Evolutionary conservation across 2,329 filamentous ascomycete genomes (phyloP).

Genomic region (Nemania diffusa): DNA sequence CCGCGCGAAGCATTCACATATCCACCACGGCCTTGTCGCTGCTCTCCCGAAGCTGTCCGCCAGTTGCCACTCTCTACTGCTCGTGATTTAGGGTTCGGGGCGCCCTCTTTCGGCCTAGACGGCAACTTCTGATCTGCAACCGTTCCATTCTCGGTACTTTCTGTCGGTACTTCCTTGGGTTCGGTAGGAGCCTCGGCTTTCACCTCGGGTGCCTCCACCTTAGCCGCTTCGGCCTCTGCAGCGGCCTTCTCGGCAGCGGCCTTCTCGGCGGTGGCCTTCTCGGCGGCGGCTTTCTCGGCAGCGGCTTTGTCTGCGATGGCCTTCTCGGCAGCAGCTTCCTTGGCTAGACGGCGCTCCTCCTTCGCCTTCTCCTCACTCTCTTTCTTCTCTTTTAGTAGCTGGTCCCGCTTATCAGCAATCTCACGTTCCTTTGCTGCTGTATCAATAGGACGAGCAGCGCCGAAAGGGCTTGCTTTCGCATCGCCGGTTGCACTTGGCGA

Average conservation of each 20-base stretch:
- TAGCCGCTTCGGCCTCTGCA: constrained; percentile 45
- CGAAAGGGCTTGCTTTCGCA: constrained; percentile 91
- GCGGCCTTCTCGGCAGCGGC: constrained; percentile 41
- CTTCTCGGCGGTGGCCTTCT: constrained; percentile 61
- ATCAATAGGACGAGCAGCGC: constrained; percentile 92
- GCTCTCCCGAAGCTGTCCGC: constrained; percentile 63
- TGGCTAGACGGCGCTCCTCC: constrained; percentile 74
- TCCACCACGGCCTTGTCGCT: constrained; percentile 51
- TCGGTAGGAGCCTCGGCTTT: constrained; percentile 50
- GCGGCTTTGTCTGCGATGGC: constrained; percentile 60
- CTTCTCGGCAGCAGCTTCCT: constrained; percentile 66
- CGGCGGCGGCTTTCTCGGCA: constrained; percentile 58
- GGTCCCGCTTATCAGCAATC: constrained; percentile 86
- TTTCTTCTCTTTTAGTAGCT: constrained; percentile 81
- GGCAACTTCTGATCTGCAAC: constrained; percentile 62
- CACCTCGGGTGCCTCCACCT: constrained; percentile 49
- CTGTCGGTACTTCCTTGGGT: constrained; percentile 23
- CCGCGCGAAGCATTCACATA: constrained; percentile 49
- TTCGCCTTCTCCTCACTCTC: constrained; percentile 88
- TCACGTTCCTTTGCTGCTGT: constrained; percentile 89
- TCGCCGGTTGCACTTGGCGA: constrained; percentile 67
- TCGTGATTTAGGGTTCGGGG: constrained; percentile 63
- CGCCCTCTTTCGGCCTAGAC: constrained; percentile 55
- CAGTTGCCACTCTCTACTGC: constrained; percentile 69
- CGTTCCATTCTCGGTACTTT: constrained; percentile 46